These are phyloP conservation scores for Hysterangium stoloniferum DNA, from an alignment of 768 basidiomycete species.

Conservation along the genomic window DNA sequence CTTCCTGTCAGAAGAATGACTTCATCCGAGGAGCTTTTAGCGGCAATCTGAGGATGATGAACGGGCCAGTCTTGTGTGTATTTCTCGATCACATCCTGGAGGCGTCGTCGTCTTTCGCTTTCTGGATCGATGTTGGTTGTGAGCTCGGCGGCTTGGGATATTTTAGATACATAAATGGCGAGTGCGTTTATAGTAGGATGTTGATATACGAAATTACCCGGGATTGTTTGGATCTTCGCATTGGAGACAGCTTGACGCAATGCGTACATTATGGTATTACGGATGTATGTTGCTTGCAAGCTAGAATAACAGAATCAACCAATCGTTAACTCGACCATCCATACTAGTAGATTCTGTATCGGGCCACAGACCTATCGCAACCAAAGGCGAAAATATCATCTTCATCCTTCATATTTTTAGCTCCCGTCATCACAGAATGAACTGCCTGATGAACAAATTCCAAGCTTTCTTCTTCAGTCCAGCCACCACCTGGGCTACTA, in stretches of 20 bases:
- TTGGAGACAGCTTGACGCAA: conserved; percentile 18
- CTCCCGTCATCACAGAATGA: not conserved
- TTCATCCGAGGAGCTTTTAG: too few species aligned
- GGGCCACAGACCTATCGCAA: conserved; percentile 1
- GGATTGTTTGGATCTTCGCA: conserved; percentile 12
- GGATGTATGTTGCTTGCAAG: conserved; percentile 34
- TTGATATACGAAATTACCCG: conserved; percentile 38
- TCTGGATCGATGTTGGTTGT: not conserved
- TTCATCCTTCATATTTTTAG: not conserved
- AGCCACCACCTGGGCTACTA: not conserved
- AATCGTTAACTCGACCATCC: not conserved
- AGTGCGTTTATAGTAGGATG: conserved; percentile 30
- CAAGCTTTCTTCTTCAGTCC: conserved; percentile 3
- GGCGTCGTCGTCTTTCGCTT: not conserved
- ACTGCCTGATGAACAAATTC: conserved; percentile 1
- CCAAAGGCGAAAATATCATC: conserved; percentile 6
- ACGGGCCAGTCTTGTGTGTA: conserved; percentile 3
- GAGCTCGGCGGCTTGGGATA: not conserved
- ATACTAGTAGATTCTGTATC: not conserved
- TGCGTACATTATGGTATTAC: conserved; percentile 30
- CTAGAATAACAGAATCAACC: conserved; percentile 18
- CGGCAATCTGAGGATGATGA: too few species aligned
- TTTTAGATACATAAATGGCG: conserved; percentile 21
- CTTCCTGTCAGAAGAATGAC: conserved; percentile 13
- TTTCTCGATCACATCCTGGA: not conserved